A percentile compares a stretch with the other conserved stretches of the same genome.
Evolutionary conservation across 805 yeast genomes (phyloP).

Genomic region (Kregervanrija delftensis): DNA sequence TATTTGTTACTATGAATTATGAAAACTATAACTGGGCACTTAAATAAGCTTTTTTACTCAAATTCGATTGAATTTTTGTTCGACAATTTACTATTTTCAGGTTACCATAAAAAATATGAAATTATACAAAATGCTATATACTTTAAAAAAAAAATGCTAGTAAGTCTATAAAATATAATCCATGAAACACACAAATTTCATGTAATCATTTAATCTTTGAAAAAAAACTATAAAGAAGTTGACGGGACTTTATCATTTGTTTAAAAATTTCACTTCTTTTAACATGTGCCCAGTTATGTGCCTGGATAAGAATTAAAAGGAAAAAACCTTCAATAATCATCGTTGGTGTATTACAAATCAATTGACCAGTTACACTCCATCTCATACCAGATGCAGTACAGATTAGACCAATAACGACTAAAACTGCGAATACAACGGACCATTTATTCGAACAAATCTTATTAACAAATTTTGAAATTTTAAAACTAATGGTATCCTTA

Average conservation of each 20-base stretch:
- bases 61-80: no score
- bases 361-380: slow-evolving; percentile 34
- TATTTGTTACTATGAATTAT: no score
- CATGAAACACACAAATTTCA: no score
- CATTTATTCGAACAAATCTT: slow-evolving; percentile 24
- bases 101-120: no score
- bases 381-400: slow-evolving; percentile 26
- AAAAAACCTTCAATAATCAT: slow-evolving; percentile 37
- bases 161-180: no score
- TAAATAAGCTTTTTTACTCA: no score
- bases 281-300: slow-evolving; percentile 24
- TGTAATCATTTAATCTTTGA: no score
- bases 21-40: no score
- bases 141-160: no score
- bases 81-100: no score
- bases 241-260: slow-evolving; percentile 11
- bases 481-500: slow-evolving; percentile 6
- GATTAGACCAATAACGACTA: slow-evolving; percentile 25
- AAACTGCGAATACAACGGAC: slow-evolving; percentile 24
- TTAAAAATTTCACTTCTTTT: slow-evolving; percentile 6
- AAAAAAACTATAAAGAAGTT: slow-evolving; percentile 7
- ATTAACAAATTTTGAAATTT: slow-evolving; percentile 18
- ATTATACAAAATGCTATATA: no score
- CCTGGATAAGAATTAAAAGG: slow-evolving; percentile 30
- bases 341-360: slow-evolving; percentile 33